Base-by-base conservation (phyloP, 495 filamentous ascomycete species). In the Gamarada debralockiae region DNA sequence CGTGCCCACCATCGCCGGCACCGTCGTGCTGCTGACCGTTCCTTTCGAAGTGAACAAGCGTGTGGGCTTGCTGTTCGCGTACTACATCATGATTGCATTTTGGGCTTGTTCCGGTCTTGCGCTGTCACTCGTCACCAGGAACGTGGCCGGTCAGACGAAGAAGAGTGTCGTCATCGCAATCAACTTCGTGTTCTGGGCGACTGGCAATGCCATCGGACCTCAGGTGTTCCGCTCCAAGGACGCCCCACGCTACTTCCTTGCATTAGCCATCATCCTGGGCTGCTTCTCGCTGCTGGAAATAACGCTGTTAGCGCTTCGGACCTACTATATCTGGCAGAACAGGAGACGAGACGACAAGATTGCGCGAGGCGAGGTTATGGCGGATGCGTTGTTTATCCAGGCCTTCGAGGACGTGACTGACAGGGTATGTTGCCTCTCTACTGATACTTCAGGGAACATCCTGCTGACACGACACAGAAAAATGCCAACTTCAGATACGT, bases 241-340 rank as follows among this genome's bases (percentile, higher is more conserved):
- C 37, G 50, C 76, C 0, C 83, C 83, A 14, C 71, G 74, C 27
- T 90, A 89, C 56, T 73, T 85, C 20, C 81, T 82, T 3, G 86
- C 81, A 15, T 83, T 85, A 52, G 80, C 85, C 37, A 79, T 77
- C 1, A 81, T 88, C 53, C 78, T 88, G 42, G 77, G 77, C 14
- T 85, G 83, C 63, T 80, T 75, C 67, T 68, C 65, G 17, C 69
- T 84, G 4, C 77, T 76, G 40, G 57, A 86, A 3, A 31, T 77
- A 4, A 74, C 82, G 37, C 60, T 89, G 34, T 51, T 73, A 0
- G 85, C 84, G 64, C 80, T 86, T 31, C 78, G 78, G 57, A 72
- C 71, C 59, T 86, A 80, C 72, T 85, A 79, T 59, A 65, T 60
- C 14, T 62, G 62, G 15, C 74, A 85, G 70, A 90, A 90, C 55